Evolutionary conservation across 352 stramenopile genomes (phyloP).

Genomic region (Globisporangium irregulare): DNA sequence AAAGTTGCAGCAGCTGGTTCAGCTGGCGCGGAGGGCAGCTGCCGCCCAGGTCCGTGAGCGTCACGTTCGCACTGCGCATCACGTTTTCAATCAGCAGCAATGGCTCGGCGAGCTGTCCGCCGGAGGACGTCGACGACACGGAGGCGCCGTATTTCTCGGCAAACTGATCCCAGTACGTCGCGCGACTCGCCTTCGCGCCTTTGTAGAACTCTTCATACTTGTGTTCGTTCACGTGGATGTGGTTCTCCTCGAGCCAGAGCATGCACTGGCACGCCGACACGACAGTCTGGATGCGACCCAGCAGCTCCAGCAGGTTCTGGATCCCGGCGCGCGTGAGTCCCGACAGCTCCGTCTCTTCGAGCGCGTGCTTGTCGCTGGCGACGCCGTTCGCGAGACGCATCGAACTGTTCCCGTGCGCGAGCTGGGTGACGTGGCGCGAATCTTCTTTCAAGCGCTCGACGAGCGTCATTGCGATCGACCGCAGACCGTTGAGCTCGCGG

Average conservation of each 20-base stretch:
- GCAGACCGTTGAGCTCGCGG: slow-evolving; percentile 64
- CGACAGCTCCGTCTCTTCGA: slow-evolving; percentile 70
- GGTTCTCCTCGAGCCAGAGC: slow-evolving; percentile 60
- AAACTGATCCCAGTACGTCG: slow-evolving; percentile 62
- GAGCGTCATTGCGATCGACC: slow-evolving; percentile 64
- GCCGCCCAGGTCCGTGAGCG: slow-evolving; percentile 29
- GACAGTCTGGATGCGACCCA: slow-evolving; percentile 60
- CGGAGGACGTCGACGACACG: slow-evolving; percentile 48
- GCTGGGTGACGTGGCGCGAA: slow-evolving; percentile 42
- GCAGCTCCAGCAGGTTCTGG: slow-evolving; percentile 63
- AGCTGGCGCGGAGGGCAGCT: slow-evolving; percentile 48
- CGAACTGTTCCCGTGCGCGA: slow-evolving; percentile 19
- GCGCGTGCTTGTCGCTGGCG: slow-evolving; percentile 10
- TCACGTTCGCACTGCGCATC: slow-evolving; percentile 60
- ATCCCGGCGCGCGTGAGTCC: slow-evolving; percentile 60
- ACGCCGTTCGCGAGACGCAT: slow-evolving; percentile 28
- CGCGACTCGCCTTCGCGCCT: slow-evolving; percentile 44
- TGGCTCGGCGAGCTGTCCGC: slow-evolving; percentile 30
- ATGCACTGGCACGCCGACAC: slow-evolving; percentile 58
- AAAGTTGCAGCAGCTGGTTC: slow-evolving; percentile 48
- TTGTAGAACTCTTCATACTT: slow-evolving; percentile 71
- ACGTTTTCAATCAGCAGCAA: slow-evolving; percentile 75
- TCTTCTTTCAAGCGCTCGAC: slow-evolving; percentile 63
- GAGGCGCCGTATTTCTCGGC: slow-evolving; percentile 59
- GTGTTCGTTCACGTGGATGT: slow-evolving; percentile 39